Conservation (phyloP, 2,329 filamentous ascomycete species). For the Hawksworthiomyces lignivorus region DNA sequence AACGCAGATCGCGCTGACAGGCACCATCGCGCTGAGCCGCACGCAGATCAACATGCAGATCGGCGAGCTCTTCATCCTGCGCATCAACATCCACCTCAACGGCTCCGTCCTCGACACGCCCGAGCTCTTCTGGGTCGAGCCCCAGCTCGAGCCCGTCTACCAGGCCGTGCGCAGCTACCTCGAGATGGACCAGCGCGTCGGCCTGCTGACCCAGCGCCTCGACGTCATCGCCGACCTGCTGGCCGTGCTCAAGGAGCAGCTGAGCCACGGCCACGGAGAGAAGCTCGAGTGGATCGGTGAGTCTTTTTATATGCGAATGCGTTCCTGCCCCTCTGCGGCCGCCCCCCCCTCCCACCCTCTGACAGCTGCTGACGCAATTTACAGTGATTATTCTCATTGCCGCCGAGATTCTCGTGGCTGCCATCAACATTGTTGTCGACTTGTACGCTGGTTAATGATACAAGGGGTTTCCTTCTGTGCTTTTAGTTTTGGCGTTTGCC, state of each 20-base stretch:
- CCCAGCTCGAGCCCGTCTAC: constrained; percentile 92
- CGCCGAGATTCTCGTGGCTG: constrained; percentile 87
- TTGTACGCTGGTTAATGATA: constrained; percentile 55
- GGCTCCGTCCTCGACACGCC: constrained; percentile 94
- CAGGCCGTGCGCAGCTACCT: constrained; percentile 91
- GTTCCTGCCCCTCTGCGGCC: neutral
- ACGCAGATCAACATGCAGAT: constrained; percentile 99
- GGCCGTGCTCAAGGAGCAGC: constrained; percentile 88
- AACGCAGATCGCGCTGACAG: constrained; percentile 83
- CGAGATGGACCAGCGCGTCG: constrained; percentile 95
- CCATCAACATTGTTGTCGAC: constrained; percentile 92
- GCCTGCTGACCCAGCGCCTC: constrained; percentile 78
- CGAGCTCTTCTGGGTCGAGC: constrained; percentile 97
- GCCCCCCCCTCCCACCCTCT: constrained; percentile 10
- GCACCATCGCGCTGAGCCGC: constrained; percentile 81
- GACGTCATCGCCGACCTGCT: constrained; percentile 90
- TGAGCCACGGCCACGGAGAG: constrained; percentile 88
- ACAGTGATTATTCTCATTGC: constrained; percentile 90
- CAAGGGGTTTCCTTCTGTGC: too few species aligned
- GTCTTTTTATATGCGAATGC: constrained; percentile 27
- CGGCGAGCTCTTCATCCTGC: constrained; percentile 91
- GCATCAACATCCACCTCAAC: constrained; percentile 97
- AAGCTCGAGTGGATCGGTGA: constrained; percentile 83
- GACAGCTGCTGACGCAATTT: constrained; percentile 1
- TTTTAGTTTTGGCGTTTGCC: neutral